Evolutionary conservation across 2,329 filamentous ascomycete species (phyloP), one percentile per base, ranked within the genome.

Genomic region (Aspergillus quadrilineatus): DNA sequence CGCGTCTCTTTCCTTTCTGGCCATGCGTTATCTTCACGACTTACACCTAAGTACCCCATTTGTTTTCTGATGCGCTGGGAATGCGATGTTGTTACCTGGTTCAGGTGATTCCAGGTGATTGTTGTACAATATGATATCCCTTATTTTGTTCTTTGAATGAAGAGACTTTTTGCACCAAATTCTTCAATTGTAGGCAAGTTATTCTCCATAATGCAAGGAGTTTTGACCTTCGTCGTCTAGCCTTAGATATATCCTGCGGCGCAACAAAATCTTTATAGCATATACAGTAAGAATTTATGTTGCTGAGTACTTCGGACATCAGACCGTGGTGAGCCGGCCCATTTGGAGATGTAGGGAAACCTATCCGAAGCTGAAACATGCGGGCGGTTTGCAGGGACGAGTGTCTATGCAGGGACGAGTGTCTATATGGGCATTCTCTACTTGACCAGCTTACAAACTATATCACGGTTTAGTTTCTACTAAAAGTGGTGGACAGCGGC

Each of bases 41-140:
- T 37, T 26, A 42, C 22, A 42, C 39, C 39, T 37, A 12, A 42
- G 39, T 42, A 42, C 39, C 39, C 39, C 39, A 34, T 42, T 42
- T 42, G 39, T 37, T 32, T 36, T 30, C 7, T 17, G 45, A 34
- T 48, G 45, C 30, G 45, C 15, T 22, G n/a, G 8, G 6, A 42
- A 17, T 15, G 39, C 17, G 10, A 42, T 42, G 10, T 42, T 42
- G 39, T 17, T 7, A 1, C 15, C 6, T 14, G 37, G 14, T n/a
- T n/a, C 10, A 6, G n/a, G n/a, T 17, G 39, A 34, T n/a, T n/a
- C 3, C 10, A 6, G n/a, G n/a, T 17, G 39, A 34, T n/a, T 29
- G 28, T 30, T 48, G 45, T 48, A 48, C 15, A 8, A 48, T 48
- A 48, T 48, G 45, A 48, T 48, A 48, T 48, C 45, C 45, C 34